Percentiles rank a stretch among this genome's conserved stretches.
phyloP scores from a whole-genome alignment of 2,329 filamentous ascomycete species.

The Emergomyces pasteurianus region DNA sequence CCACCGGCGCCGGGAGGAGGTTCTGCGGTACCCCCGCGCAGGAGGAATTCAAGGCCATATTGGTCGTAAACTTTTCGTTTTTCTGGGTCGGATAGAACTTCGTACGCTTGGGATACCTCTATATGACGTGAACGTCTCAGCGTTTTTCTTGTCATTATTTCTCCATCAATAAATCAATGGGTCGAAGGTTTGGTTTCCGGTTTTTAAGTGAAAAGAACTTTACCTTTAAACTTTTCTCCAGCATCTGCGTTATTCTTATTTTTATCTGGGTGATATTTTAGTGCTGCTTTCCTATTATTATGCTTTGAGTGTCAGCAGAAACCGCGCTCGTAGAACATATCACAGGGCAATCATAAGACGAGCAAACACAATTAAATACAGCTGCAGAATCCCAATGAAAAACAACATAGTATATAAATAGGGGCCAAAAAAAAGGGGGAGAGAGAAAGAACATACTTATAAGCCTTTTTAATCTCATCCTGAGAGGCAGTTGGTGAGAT shows the following conservation, averaged over 20 bases:
- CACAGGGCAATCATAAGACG: background rate
- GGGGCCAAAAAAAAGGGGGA: too few relatives aligned
- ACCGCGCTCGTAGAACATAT: background rate
- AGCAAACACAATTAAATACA: background rate
- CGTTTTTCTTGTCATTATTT: background rate
- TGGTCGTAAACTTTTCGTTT: conserved; percentile 94
- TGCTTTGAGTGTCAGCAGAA: conserved; percentile 6
- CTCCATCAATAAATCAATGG: background rate
- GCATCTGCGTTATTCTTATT: conserved; percentile 84
- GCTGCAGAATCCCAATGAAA: background rate
- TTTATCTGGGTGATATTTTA: conserved; percentile 96
- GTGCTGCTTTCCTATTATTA: conserved; percentile 58
- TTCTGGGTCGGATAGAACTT: conserved; percentile 92
- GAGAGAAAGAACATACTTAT: conserved; percentile 48
- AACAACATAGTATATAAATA: background rate
- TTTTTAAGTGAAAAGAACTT: conserved; percentile 7
- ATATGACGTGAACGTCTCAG: conserved; percentile 17
- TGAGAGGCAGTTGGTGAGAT: conserved; percentile 70
- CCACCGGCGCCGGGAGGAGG: conserved; percentile 47
- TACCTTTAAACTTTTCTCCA: conserved; percentile 83
- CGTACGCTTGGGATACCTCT: conserved; percentile 94
- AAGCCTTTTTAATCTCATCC: conserved; percentile 96
- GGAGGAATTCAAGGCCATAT: conserved; percentile 84
- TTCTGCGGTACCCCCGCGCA: conserved; percentile 62
- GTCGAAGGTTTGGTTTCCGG: background rate